These are phyloP conservation scores for Silene uniflora DNA, from an alignment of 148 eudicot species.

Conservation along the genomic window DNA sequence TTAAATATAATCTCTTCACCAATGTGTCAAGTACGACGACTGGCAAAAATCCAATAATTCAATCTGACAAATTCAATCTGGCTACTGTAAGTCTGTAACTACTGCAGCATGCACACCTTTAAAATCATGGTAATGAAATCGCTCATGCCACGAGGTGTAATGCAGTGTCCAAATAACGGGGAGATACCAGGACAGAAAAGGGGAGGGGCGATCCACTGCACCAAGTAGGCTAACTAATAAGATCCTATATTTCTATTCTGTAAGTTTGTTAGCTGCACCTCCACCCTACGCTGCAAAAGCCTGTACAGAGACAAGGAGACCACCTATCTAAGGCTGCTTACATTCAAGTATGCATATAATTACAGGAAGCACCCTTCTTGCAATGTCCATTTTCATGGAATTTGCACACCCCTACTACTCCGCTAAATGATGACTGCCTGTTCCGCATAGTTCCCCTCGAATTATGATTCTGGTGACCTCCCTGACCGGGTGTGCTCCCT, in stretches of 20 bases:
- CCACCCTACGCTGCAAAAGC: conserved; percentile 23
- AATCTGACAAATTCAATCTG: no score
- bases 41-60: no score
- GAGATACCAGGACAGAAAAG: neutral
- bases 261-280: neutral
- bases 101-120: neutral
- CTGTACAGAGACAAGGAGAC: conserved; percentile 26
- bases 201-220: neutral
- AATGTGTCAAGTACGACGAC: neutral
- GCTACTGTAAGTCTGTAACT: neutral
- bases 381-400: no score
- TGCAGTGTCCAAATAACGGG: neutral
- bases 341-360: no score
- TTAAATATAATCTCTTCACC: neutral
- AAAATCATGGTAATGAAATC: neutral
- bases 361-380: no score
- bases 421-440: conserved; percentile 44
- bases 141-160: neutral
- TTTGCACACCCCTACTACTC: conserved; percentile 32
- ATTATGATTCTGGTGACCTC: conserved; percentile 29
- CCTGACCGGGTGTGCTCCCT: no score
- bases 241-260: neutral
- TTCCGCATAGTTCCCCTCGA: conserved; percentile 47
- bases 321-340: conserved; percentile 4
- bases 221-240: no score